phyloP scores from a whole-genome alignment of 2,329 filamentous ascomycete species.

The Nothopassalora personata region DNA sequence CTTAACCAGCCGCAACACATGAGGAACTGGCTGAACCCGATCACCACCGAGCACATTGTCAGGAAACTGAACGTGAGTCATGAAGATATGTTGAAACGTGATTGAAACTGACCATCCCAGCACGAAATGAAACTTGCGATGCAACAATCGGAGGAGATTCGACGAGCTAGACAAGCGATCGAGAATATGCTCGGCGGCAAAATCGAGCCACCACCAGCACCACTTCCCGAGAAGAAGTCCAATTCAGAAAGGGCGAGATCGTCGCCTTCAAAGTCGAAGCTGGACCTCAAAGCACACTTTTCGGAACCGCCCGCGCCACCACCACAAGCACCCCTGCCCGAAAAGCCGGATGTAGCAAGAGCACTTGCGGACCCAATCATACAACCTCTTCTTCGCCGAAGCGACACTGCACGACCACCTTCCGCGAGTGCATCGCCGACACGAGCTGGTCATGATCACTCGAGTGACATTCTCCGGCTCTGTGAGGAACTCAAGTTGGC shows the following conservation, averaged over 20 bases:
- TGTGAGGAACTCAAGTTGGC: constrained; percentile 79
- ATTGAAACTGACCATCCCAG: constrained; percentile 44
- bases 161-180: constrained; percentile 76
- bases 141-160: constrained; percentile 79
- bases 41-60: constrained; percentile 91
- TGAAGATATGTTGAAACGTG: constrained; percentile 21
- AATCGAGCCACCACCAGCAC: constrained; percentile 27
- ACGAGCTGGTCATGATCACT: constrained; percentile 53
- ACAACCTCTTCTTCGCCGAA: constrained; percentile 64
- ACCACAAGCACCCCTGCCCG: constrained; percentile 85
- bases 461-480: constrained; percentile 73
- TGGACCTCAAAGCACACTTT: constrained; percentile 76
- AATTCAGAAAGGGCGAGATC: constrained; percentile 41
- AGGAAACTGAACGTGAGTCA: constrained; percentile 71
- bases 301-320: constrained; percentile 90
- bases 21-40: constrained; percentile 80
- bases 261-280: constrained; percentile 55
- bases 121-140: constrained; percentile 85
- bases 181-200: constrained; percentile 71
- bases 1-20: constrained; percentile 68
- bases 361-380: constrained; percentile 42
- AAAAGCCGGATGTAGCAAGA: constrained; percentile 72
- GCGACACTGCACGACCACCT: constrained; percentile 66
- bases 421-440: constrained; percentile 53
- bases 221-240: constrained; percentile 44